Evolutionary conservation across 305 asterid genomes (phyloP), one percentile per base, ranked within the genome.

Genomic region (Rubia tinctorum): DNA sequence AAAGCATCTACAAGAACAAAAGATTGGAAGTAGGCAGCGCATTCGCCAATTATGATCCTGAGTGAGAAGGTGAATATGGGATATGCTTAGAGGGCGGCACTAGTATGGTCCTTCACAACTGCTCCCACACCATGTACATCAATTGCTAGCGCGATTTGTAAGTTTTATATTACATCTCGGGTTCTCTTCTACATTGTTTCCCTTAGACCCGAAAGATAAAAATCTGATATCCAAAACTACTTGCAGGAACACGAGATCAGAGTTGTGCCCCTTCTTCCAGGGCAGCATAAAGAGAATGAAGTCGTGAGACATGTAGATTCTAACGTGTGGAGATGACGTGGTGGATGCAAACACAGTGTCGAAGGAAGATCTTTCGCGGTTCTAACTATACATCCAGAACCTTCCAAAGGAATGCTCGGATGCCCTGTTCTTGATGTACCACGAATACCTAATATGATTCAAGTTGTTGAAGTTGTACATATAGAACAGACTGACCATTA

Each of bases 201-300:
- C 7, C 43, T 12, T 60, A 69, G 10, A 7, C 15, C 40, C 11
- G 12, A 20, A 67, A 63, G 23, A 15, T n/a, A 8, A 62, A 6
- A 8, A 22, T 27, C 1, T 27, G 30, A 27, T 27, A 27, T 27
- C 30, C 2, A 27, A 27, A 27, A 39, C 63, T n/a, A 78, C 37
- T 78, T 77, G 75, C 84, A 93, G 98, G 98, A 89, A 87, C 73
- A 97, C 77, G n/a, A n/a, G n/a, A n/a, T n/a, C n/a, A n/a, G n/a
- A n/a, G n/a, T n/a, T n/a, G n/a, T n/a, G n/a, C n/a, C 98, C 98
- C 3, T 93, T 91, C 78, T 93, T 95, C 71, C 97, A 93, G 0
- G 97, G 95, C 58, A 88, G 87, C 42, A 73, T 93, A 67, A 86
- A 82, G 77, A 82, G 96, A 74, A 96, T 93, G 17, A 76, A 81